These are phyloP conservation scores for Corymbia citriodora DNA, from an alignment of 441 rosid species.

Conservation along the genomic window DNA sequence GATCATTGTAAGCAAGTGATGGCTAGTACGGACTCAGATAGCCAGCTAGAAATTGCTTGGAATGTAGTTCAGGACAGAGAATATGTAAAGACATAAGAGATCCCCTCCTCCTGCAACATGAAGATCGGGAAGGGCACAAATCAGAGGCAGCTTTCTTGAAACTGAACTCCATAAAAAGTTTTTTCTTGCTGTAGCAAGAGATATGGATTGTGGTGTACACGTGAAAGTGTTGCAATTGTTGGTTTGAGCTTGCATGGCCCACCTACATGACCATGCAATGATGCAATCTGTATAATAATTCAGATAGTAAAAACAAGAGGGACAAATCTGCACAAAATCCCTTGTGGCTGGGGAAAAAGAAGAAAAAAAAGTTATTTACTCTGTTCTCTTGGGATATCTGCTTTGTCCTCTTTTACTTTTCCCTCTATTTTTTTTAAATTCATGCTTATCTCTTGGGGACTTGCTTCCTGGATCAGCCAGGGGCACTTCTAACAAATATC, in stretches of 20 bases:
- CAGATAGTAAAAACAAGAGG: not conserved
- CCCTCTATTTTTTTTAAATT: not conserved
- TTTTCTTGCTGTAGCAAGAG: not conserved
- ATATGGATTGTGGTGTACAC: slow-evolving; percentile 16
- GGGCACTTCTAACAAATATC: not conserved
- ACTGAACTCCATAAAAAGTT: not conserved
- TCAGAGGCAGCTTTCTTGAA: slow-evolving; percentile 5
- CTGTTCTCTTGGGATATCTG: not conserved
- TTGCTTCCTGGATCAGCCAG: not conserved
- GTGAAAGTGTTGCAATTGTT: slow-evolving; percentile 10
- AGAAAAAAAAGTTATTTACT: not conserved
- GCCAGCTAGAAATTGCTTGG: slow-evolving; percentile 35
- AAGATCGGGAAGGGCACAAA: not conserved
- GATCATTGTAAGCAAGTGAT: not conserved
- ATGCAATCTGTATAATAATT: not conserved
- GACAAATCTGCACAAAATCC: slow-evolving; percentile 15
- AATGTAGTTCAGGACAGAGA: slow-evolving; percentile 26
- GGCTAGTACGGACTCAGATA: slow-evolving; percentile 22
- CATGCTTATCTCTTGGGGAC: not conserved
- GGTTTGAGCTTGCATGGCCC: slow-evolving; percentile 1
- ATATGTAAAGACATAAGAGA: not conserved
- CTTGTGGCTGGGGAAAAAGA: not conserved
- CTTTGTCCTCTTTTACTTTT: not conserved
- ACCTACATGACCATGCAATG: not conserved
- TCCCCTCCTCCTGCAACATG: not conserved